A percentile compares a stretch with the other conserved stretches of the same genome.
These are phyloP conservation scores for Mucor piriformis DNA, from an alignment of 371 early-diverging fungal genomes.

Conservation along the genomic window DNA sequence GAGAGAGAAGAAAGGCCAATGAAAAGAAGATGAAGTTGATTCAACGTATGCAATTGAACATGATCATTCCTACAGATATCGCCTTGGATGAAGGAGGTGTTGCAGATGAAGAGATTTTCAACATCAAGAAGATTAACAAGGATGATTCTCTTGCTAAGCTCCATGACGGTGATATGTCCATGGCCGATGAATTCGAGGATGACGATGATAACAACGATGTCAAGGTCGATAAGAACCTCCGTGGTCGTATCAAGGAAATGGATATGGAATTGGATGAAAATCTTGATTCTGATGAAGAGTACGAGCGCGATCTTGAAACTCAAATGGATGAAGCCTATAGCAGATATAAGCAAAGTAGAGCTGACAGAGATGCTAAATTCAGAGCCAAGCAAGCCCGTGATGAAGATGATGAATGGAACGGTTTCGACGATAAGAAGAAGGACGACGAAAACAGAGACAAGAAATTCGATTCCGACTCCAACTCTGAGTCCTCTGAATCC, in stretches of 20 bases:
- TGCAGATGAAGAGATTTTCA: conserved; percentile 64
- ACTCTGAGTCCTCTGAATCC: conserved; percentile 21
- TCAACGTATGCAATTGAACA: conserved; percentile 87
- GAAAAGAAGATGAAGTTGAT: conserved; percentile 84
- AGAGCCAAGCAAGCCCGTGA: conserved; percentile 68
- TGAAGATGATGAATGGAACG: conserved; percentile 73
- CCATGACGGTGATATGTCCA: conserved; percentile 59
- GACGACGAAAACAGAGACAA: conserved; percentile 36
- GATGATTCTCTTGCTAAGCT: conserved; percentile 51
- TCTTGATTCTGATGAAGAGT: conserved; percentile 44
- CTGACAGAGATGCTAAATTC: conserved; percentile 77
- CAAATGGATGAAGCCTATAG: conserved; percentile 79
- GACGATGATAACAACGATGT: conserved; percentile 46
- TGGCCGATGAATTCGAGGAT: conserved; percentile 53
- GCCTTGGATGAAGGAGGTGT: conserved; percentile 76
- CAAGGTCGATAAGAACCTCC: conserved; percentile 33
- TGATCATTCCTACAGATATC: conserved; percentile 90
- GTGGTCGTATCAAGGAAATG: conserved; percentile 39
- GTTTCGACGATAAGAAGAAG: conserved; percentile 63
- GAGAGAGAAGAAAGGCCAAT: conserved; percentile 64
- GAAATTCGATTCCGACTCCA: conserved; percentile 29
- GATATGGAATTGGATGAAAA: conserved; percentile 45
- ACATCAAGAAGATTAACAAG: conserved; percentile 58
- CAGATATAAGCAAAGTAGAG: conserved; percentile 70
- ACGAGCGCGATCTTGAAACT: conserved; percentile 63